phyloP scores from a whole-genome alignment of 2,329 filamentous ascomycete genomes.

The Phialophora tarda region DNA sequence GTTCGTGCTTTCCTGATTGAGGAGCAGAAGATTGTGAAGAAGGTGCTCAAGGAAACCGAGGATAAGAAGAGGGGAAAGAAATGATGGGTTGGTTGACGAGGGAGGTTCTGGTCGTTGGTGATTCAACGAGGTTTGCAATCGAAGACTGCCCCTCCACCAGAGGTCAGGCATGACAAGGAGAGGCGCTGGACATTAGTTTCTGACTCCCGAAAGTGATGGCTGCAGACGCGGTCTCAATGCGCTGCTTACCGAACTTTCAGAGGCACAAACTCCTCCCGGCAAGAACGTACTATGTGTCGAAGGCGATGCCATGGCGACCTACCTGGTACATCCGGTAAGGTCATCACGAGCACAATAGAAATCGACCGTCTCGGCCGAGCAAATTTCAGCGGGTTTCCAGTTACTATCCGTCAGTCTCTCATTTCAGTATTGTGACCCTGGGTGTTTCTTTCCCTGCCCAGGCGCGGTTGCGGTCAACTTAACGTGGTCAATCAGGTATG shows the following conservation, averaged over 20 bases:
- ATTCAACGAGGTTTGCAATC: neutral
- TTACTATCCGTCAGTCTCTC: neutral
- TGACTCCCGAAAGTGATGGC: neutral
- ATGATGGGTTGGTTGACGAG: conserved; percentile 44
- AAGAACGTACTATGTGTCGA: neutral
- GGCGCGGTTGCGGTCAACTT: neutral
- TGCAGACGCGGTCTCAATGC: neutral
- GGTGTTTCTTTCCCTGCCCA: neutral
- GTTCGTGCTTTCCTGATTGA: conserved; percentile 99
- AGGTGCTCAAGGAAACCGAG: conserved; percentile 98
- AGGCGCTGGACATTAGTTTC: neutral
- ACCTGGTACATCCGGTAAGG: neutral
- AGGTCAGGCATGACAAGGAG: neutral
- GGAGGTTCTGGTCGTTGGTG: neutral
- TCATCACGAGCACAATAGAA: neutral
- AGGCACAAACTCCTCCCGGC: neutral
- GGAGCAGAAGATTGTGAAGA: conserved; percentile 99
- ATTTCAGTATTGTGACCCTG: neutral
- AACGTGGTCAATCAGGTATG: neutral
- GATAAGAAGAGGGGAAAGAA: conserved; percentile 72
- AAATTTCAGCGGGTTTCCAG: neutral
- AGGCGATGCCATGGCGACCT: neutral
- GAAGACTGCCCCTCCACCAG: neutral
- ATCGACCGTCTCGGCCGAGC: neutral
- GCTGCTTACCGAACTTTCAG: neutral